Base-by-base conservation (phyloP, 495 filamentous ascomycete genomes). In the Penicillium taxi region DNA sequence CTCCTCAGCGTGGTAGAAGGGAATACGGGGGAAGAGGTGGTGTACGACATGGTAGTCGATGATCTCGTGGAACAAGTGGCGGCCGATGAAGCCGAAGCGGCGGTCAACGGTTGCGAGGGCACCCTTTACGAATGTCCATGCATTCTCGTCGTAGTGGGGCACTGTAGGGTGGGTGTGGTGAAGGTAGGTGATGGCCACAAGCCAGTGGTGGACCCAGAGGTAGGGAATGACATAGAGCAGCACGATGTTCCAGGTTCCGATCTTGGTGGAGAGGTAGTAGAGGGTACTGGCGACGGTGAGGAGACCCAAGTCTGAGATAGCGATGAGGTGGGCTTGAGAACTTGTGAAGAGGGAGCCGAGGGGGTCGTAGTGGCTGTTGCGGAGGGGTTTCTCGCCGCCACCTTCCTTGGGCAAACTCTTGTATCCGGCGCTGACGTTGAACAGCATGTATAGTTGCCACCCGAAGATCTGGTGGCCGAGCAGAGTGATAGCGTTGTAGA, bases 41-140 rank as follows among this genome's bases (percentile, higher is more conserved):
- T 94, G 86, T 27, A 90, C 73, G 37, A 94, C 86, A 66, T 93
- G 86, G 31, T 84, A 88, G 64, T 94, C 87, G 60, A 90, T 82
- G 58, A 93, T 91, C 53, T 86, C 84, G 68, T 94, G 86, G 64
- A 94, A 74, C 46, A 94, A 72, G 46, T 81, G 75, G 40, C 84
- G 82, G 24, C 87, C 87, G 54, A 89, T 81, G 67, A 90, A 91
- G 35, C 87, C 86, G 47, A 89, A 85, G 51, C 88, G 82, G 49
- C 87, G 84, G 54, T 94, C 87, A 39, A 94, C 84, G 23, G 86
- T 94, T 23, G 82, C 80, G 28, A 86, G 82, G 28, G 86, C 84
- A 31, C 87, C 87, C 52, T 84, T 84, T 33, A 84, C 77, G 58
- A 81, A 94, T 57, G 80, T 89, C 87, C 86, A 93, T 44, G 80